These are phyloP conservation scores for Eutrema yunnanense DNA, from an alignment of 345 rosid genomes.

Conservation along the genomic window DNA sequence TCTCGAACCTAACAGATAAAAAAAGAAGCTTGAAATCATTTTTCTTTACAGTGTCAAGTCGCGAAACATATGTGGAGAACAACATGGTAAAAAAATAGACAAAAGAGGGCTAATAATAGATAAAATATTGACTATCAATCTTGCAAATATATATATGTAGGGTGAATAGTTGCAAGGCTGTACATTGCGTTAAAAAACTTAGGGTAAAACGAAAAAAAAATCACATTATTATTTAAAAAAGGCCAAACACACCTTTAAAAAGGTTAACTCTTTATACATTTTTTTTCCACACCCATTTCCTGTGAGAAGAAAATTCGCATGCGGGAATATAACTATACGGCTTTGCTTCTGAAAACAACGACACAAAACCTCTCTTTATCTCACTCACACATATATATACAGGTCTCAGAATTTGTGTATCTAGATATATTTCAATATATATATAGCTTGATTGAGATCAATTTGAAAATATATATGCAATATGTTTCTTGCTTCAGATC, in stretches of 20 bases:
- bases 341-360: slow-evolving; percentile 29
- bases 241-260: slow-evolving; percentile 25
- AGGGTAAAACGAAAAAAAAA: slow-evolving; percentile 14
- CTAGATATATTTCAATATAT: not conserved
- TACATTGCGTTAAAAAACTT: slow-evolving; percentile 18
- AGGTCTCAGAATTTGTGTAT: not conserved
- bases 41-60: not conserved
- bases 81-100: not conserved
- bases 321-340: slow-evolving; percentile 32
- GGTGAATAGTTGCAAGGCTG: slow-evolving; percentile 19
- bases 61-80: not conserved
- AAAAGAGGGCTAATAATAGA: slow-evolving; percentile 3
- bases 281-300: slow-evolving; percentile 9
- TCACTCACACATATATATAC: not conserved
- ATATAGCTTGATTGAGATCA: not conserved
- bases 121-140: slow-evolving; percentile 14
- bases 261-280: slow-evolving; percentile 14
- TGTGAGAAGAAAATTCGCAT: slow-evolving; percentile 23
- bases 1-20: not conserved
- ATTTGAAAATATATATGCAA: not conserved
- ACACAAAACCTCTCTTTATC: slow-evolving; percentile 21
- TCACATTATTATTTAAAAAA: slow-evolving; percentile 8
- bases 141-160: not conserved
- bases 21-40: not conserved
- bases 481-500: slow-evolving; percentile 12